Percentiles rank a stretch among this genome's conserved stretches.
phyloP scores from a whole-genome alignment of 306 rosid species.

The Elaeagnus macrophylla region DNA sequence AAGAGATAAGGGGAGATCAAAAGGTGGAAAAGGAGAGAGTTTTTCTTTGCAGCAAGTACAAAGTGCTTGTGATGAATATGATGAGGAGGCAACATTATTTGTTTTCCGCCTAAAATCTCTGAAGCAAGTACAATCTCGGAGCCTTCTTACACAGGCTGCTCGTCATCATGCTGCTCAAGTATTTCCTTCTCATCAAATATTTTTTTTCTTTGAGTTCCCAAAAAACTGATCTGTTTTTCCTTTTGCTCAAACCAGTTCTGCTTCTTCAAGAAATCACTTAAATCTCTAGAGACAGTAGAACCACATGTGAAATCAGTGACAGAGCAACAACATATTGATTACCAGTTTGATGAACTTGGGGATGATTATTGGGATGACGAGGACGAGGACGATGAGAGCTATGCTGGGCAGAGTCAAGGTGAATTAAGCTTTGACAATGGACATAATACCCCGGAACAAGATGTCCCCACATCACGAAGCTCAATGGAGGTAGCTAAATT shows the following conservation, averaged over 20 bases:
- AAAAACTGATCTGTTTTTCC: conserved; percentile 11
- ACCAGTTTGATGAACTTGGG: conserved; percentile 73
- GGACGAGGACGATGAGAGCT: conserved; percentile 35
- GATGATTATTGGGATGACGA: conserved; percentile 55
- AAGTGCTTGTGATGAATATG: conserved; percentile 84
- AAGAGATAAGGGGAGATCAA: conserved; percentile 75
- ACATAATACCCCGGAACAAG: conserved; percentile 45
- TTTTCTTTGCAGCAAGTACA: conserved; percentile 68
- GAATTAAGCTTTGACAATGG: conserved; percentile 84
- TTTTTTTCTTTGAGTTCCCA: conserved; percentile 19
- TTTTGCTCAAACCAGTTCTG: conserved; percentile 49
- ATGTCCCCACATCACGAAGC: conserved; percentile 44
- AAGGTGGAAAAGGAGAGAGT: conserved; percentile 59
- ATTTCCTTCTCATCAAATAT: conserved; percentile 8
- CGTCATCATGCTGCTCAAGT: conserved; percentile 99
- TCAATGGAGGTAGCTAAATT: conserved; percentile 53
- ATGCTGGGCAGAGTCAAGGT: conserved; percentile 60
- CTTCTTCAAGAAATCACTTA: conserved; percentile 82
- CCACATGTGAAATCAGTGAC: conserved; percentile 76
- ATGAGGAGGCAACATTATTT: conserved; percentile 82
- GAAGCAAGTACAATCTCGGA: conserved; percentile 93
- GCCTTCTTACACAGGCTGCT: conserved; percentile 98
- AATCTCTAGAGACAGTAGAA: conserved; percentile 78
- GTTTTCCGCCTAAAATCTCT: conserved; percentile 94
- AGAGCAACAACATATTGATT: conserved; percentile 89